Evolutionary conservation across 768 basidiomycete species (phyloP).

Genomic region (Baorangia bicolor): DNA sequence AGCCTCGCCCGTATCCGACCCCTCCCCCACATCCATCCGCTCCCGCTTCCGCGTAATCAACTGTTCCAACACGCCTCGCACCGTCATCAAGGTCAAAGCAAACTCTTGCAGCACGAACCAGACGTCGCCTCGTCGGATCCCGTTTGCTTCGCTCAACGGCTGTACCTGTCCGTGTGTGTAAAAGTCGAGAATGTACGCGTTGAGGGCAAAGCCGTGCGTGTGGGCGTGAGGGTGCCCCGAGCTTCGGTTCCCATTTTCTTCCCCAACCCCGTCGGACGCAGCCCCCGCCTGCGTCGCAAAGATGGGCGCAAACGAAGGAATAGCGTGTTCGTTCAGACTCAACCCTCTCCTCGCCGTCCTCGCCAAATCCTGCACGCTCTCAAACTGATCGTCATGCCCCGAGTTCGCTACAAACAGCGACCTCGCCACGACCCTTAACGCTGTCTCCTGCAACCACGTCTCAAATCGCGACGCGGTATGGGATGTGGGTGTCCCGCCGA

Average conservation of each 20-base stretch:
- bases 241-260: not conserved
- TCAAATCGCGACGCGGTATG: constrained; percentile 29
- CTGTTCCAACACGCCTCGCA: constrained; percentile 51
- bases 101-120: constrained; percentile 68
- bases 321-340: constrained; percentile 55
- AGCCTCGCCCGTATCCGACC: constrained; percentile 12
- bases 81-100: constrained; percentile 44
- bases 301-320: constrained; percentile 51
- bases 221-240: not conserved
- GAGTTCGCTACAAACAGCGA: constrained; percentile 69
- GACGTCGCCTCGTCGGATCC: constrained; percentile 58
- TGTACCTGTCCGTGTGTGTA: constrained; percentile 60
- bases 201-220: constrained; percentile 38
- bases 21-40: constrained; percentile 7
- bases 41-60: constrained; percentile 36
- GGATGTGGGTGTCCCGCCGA: constrained; percentile 17
- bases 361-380: constrained; percentile 49
- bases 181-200: constrained; percentile 70
- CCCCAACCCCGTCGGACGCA: not conserved
- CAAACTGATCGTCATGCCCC: constrained; percentile 58
- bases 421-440: constrained; percentile 43
- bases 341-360: constrained; percentile 52
- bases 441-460: constrained; percentile 37
- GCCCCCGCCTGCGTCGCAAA: constrained; percentile 25
- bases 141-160: constrained; percentile 51